Evolutionary conservation across 208 protist species (phyloP), one percentile per base, ranked within the genome.

Genomic region (Wallacemonas sp.): DNA sequence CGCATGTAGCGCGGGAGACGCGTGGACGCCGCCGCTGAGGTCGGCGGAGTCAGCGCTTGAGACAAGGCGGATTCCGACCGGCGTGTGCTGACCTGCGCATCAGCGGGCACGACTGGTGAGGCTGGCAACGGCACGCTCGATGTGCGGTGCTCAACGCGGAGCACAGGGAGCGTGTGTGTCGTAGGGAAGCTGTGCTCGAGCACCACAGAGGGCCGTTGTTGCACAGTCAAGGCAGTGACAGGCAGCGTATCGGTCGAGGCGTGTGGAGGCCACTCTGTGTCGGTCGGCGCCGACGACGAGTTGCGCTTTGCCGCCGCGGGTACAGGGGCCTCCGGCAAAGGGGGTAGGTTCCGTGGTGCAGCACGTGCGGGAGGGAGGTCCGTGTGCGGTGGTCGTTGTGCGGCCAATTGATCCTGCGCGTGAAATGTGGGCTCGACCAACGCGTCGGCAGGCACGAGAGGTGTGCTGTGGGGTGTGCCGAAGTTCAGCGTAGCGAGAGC

Each of bases 401-500:
- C n/a, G n/a, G n/a, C n/a, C n/a, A n/a, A n/a, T n/a, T n/a, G n/a
- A n/a, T n/a, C n/a, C n/a, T n/a, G n/a, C n/a, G n/a, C n/a, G n/a
- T n/a, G n/a, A n/a, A n/a, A n/a, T n/a, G n/a, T n/a, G n/a, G n/a
- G n/a, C n/a, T n/a, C n/a, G n/a, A n/a, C n/a, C n/a, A n/a, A n/a
- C 33, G 34, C n/a, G 30, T 26, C 27, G 8, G 8, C 10, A 10
- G 41, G 36, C 58, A 30, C 24, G 12, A 37, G 33, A 4, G 39
- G 42, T 15, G 45, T 38, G 46, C 46, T 53, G n/a, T 50, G 32
- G 3, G 68, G 66, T 1, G 52, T 36, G 9, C 66, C 70, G 36
- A 85, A 81, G 61, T 76, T 45, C 17, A 85, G 58, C 33, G 79
- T 78, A 48, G 62, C 54, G 17, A 85, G 60, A 5, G 79, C 79